Conservation (phyloP, 148 eudicot species). For the Pouteria glomerata region DNA sequence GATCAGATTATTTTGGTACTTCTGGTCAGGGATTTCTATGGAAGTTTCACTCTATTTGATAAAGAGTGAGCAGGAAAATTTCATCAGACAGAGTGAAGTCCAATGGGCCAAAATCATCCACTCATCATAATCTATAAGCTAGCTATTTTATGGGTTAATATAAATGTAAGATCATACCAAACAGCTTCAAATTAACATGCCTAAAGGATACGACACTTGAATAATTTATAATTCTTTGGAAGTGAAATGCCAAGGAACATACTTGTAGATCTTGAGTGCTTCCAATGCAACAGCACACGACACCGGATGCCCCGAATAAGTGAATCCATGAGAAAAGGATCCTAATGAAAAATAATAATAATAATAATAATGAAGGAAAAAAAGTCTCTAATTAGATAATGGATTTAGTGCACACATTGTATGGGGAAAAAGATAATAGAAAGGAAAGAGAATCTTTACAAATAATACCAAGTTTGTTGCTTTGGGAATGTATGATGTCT, state of each 20-base stretch:
- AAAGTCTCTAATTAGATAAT: neutral
- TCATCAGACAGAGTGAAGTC: neutral
- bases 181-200: neutral
- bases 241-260: conserved; percentile 25
- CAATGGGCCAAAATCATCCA: neutral
- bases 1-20: neutral
- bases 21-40: neutral
- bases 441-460: neutral
- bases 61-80: neutral
- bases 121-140: neutral
- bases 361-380: neutral
- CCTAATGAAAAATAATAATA: conserved; percentile 29
- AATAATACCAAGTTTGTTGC: conserved; percentile 82
- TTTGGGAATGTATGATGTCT: conserved; percentile 78
- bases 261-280: conserved; percentile 88
- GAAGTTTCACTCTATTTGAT: neutral
- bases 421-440: neutral
- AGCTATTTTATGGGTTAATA: neutral
- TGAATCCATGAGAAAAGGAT: conserved; percentile 86
- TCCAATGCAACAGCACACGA: conserved; percentile 95
- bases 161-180: neutral
- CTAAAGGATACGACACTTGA: neutral
- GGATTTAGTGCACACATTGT: too few relatives aligned
- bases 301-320: conserved; percentile 96
- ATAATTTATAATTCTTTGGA: neutral